Evolutionary conservation across 1,284 basidiomycete species (phyloP), one percentile per base, ranked within the genome.

Genomic region (Paramarasmius palmivorus): DNA sequence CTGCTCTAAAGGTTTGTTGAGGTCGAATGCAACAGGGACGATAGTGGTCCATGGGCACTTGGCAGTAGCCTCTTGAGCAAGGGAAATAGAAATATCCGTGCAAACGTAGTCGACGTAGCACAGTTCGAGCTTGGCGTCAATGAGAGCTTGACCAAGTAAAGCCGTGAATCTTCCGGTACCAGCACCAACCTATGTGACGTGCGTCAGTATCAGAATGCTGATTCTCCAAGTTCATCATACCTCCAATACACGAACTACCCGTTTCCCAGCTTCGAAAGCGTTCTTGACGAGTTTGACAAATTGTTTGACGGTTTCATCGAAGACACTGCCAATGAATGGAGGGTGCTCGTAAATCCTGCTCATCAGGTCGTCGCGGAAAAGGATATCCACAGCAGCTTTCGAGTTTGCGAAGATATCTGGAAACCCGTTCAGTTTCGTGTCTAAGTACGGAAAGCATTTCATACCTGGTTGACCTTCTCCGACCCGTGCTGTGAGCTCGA

Each of bases 281-380:
- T 32, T 32, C 8, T 41, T 51, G 17, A 60, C 58, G 12, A 61
- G 46, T 23, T 58, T 53, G 23, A 61, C 45, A 49, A 65, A 61
- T 22, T 49, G 41, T 7, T 37, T 17, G 22, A 53, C 53, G 15
- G 52, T 50, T 42, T 56, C 40, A 20, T 62, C 53, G 32, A 63
- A 60, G 1, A 62, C 52, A 8, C 49, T 49, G 17, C 57, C 57
- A 2, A 55, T 49, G 29, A 62, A 63, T 17, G 60, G 59, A 5
- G 53, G 57, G 22, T 50, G 49, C 14, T 58, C 59, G 41, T 65
- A 61, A 26, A 65, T 54, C 34, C 59, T 42, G 23, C 39, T 55
- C 58, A 64, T 63, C 52, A 61, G 52, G 34, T 65, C 60, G 52
- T 64, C 63, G 29, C 48, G 49, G 51, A 60, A 64, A 17, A 64